A percentile compares a stretch with the other conserved stretches of the same genome.
These are phyloP conservation scores for Solanum pennellii DNA, from an alignment of 257 asterid species.

Conservation along the genomic window DNA sequence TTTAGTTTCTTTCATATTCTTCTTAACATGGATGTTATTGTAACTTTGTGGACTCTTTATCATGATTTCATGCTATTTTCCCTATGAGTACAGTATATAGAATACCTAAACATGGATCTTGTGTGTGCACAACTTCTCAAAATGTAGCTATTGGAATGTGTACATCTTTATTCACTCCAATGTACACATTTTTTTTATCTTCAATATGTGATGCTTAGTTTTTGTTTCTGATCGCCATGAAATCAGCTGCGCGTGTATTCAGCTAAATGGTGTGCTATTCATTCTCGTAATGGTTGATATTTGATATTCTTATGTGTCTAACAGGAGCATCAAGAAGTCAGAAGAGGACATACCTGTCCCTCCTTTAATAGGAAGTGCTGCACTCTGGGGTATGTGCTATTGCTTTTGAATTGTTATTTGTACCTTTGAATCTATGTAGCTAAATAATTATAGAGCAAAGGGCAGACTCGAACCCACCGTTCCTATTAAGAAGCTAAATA, in stretches of 20 bases:
- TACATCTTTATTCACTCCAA: neutral
- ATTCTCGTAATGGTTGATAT: neutral
- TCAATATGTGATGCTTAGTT: neutral
- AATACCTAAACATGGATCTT: neutral
- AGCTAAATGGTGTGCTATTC: neutral
- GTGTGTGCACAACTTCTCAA: neutral
- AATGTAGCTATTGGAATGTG: neutral
- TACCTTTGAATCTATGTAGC: neutral
- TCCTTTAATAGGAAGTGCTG: conserved; percentile 79
- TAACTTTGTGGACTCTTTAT: neutral
- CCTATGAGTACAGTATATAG: neutral
- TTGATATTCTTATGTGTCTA: neutral
- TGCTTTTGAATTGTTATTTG: neutral
- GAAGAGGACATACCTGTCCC: conserved; percentile 93
- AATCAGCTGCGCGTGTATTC: neutral
- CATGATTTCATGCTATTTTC: neutral
- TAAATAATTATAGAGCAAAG: neutral
- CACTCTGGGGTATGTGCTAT: conserved; percentile 70
- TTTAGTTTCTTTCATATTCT: neutral
- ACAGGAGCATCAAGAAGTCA: conserved; percentile 76
- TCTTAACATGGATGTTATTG: neutral
- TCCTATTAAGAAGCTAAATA: neutral
- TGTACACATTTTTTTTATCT: neutral
- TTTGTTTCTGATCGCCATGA: neutral
- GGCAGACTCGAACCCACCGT: neutral